A percentile compares a stretch with the other conserved stretches of the same genome.
Evolutionary conservation across 1,139 yeast species (phyloP).

Genomic region (Blastobotrys indianensis): DNA sequence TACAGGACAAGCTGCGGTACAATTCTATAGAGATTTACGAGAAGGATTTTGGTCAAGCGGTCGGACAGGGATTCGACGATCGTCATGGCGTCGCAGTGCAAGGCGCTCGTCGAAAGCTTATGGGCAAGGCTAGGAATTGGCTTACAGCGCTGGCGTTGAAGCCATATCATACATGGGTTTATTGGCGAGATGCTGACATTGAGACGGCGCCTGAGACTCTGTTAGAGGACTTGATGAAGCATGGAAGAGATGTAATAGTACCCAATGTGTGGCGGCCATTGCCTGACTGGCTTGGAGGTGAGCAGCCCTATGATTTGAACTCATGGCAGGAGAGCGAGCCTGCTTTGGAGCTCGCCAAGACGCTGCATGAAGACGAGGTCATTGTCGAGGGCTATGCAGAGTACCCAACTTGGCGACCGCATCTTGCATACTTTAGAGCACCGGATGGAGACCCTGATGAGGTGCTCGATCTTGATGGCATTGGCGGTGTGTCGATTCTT

Average conservation of each 20-base stretch:
- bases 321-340: conserved; percentile 90
- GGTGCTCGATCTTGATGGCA: conserved; percentile 83
- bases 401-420: conserved; percentile 91
- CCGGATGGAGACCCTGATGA: conserved; percentile 82
- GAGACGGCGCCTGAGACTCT: conserved; percentile 56
- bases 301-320: conserved; percentile 86
- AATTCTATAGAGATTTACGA: conserved; percentile 40
- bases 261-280: conserved; percentile 93
- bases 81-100: conserved; percentile 70
- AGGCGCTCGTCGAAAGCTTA: conserved; percentile 62
- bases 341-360: conserved; percentile 68
- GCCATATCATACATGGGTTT: conserved; percentile 69
- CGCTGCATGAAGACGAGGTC: conserved; percentile 77
- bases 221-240: conserved; percentile 61
- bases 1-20: conserved; percentile 9
- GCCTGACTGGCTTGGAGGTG: conserved; percentile 83
- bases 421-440: conserved; percentile 76
- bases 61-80: conserved; percentile 78
- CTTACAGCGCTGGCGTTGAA: conserved; percentile 52
- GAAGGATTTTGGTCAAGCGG: conserved; percentile 62
- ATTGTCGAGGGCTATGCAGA: conserved; percentile 92
- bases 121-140: conserved; percentile 75
- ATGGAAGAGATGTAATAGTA: conserved; percentile 60
- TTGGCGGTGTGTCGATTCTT: conserved; percentile 85
- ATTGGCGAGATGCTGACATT: conserved; percentile 72